These are phyloP conservation scores for Amanita jacksonii DNA, from an alignment of 768 basidiomycete genomes.

Conservation along the genomic window DNA sequence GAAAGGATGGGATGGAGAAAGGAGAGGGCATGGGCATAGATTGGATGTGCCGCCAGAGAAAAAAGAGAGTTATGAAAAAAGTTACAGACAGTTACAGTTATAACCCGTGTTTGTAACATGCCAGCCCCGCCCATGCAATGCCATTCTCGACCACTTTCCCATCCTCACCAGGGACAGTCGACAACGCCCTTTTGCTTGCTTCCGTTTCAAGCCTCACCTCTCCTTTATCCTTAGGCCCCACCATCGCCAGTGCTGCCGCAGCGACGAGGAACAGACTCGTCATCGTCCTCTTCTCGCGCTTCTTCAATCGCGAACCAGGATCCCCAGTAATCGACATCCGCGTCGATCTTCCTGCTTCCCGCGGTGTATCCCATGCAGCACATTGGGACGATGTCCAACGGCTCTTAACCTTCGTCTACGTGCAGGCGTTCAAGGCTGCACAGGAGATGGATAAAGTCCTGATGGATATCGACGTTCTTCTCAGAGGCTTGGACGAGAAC, in stretches of 20 bases:
- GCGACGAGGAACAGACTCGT: constrained; percentile 41
- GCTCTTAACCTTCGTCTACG: constrained; percentile 77
- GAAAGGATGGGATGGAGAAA: constrained; percentile 16
- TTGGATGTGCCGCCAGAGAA: background rate
- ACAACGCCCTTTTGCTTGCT: constrained; percentile 40
- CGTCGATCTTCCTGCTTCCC: constrained; percentile 15
- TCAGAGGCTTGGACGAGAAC: constrained; percentile 45
- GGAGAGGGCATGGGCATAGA: constrained; percentile 17
- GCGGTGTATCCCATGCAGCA: constrained; percentile 32
- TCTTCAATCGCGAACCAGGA: constrained; percentile 34
- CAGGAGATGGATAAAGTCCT: constrained; percentile 58
- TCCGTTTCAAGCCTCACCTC: constrained; percentile 38
- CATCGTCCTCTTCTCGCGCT: constrained; percentile 55
- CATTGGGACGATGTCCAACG: constrained; percentile 64
- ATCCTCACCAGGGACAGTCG: constrained; percentile 15
- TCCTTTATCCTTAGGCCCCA: constrained; percentile 47
- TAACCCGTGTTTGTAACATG: background rate
- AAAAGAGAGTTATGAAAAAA: background rate
- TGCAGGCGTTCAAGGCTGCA: constrained; percentile 71
- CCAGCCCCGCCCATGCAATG: no score
- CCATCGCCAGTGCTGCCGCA: constrained; percentile 41
- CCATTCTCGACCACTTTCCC: constrained; percentile 12
- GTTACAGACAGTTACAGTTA: no score
- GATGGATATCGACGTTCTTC: constrained; percentile 70
- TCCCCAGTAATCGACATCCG: constrained; percentile 2